A percentile compares a stretch with the other conserved stretches of the same genome.
phyloP scores from a whole-genome alignment of 2,329 filamentous ascomycete species.

The Didymella keratinophila region DNA sequence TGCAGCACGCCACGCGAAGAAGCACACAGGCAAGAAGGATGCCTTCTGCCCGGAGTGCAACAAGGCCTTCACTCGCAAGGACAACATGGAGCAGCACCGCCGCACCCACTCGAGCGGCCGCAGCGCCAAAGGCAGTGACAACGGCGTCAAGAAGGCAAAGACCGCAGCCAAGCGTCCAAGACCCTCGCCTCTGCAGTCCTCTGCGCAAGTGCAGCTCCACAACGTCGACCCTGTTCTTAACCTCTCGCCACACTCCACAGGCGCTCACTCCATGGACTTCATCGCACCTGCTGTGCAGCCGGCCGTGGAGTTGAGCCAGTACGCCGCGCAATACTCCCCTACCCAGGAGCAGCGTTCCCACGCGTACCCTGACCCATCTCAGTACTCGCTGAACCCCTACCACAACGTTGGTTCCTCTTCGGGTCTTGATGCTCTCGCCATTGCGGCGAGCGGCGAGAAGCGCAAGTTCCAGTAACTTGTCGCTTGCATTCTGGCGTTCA shows the following conservation, averaged over 20 bases:
- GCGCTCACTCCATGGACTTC: conserved; percentile 27
- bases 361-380: conserved; percentile 43
- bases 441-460: conserved; percentile 49
- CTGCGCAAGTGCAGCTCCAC: conserved; percentile 31
- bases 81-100: conserved; percentile 89
- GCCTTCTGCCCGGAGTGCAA: conserved; percentile 74
- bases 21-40: conserved; percentile 82
- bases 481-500: conserved; percentile 4
- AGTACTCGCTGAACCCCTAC: conserved; percentile 33
- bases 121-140: conserved; percentile 48
- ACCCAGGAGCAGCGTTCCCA: conserved; percentile 27
- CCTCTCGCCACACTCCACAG: conserved; percentile 37
- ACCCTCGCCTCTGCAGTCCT: conserved; percentile 42
- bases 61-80: conserved; percentile 81
- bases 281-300: conserved; percentile 42
- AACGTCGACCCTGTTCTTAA: conserved; percentile 41
- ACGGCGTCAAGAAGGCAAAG: conserved; percentile 50
- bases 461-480: conserved; percentile 44
- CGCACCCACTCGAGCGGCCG: conserved; percentile 72
- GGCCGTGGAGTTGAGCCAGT: conserved; percentile 21
- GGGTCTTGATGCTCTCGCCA: conserved; percentile 49
- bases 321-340: conserved; percentile 32
- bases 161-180: conserved; percentile 45
- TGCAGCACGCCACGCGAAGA: conserved; percentile 84
- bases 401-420: conserved; percentile 41